Conservation (phyloP, 2,329 filamentous ascomycete species). For the Fusarium nanum region DNA sequence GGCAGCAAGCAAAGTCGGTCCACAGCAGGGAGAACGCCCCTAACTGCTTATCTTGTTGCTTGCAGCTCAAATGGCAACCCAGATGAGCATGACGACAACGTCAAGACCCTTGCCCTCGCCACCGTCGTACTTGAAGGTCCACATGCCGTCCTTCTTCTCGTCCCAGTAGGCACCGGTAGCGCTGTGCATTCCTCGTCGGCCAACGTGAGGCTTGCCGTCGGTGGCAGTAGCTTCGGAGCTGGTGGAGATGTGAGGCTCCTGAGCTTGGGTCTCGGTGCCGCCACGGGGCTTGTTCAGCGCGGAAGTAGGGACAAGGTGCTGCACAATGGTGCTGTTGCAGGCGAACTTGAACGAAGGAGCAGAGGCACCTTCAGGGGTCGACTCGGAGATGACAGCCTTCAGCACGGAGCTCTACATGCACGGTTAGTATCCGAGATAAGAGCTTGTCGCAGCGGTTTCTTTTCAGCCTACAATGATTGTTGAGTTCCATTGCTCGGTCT, state of each 20-base stretch:
- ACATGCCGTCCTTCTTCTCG: conserved; percentile 90
- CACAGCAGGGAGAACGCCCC: conserved; percentile 15
- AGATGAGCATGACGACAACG: conserved; percentile 79
- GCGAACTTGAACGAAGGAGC: conserved; percentile 88
- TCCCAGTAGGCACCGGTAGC: conserved; percentile 90
- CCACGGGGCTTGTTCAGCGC: conserved; percentile 69
- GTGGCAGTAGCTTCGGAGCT: conserved; percentile 67
- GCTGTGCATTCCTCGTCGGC: conserved; percentile 89
- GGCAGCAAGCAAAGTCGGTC: conserved; percentile 21
- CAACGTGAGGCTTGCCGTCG: conserved; percentile 77
- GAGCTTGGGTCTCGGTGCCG: conserved; percentile 60
- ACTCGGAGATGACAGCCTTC: conserved; percentile 80
- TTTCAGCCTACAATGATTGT: conserved; percentile 79
- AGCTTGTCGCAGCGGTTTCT: conserved; percentile 4
- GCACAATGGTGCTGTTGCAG: conserved; percentile 98
- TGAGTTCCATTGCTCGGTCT: conserved; percentile 90
- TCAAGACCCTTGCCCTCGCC: conserved; percentile 75
- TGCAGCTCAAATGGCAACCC: conserved; percentile 72
- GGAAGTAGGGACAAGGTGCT: conserved; percentile 81
- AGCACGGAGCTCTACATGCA: conserved; percentile 77
- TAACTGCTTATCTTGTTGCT: conserved; percentile 3
- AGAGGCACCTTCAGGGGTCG: conserved; percentile 66
- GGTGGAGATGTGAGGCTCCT: conserved; percentile 66
- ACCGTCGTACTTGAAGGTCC: conserved; percentile 86
- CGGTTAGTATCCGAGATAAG: conserved; percentile 26